A percentile compares a stretch with the other conserved stretches of the same genome.
Evolutionary conservation across 441 rosid genomes (phyloP).

Genomic region (Rhodomyrtus psidioides): DNA sequence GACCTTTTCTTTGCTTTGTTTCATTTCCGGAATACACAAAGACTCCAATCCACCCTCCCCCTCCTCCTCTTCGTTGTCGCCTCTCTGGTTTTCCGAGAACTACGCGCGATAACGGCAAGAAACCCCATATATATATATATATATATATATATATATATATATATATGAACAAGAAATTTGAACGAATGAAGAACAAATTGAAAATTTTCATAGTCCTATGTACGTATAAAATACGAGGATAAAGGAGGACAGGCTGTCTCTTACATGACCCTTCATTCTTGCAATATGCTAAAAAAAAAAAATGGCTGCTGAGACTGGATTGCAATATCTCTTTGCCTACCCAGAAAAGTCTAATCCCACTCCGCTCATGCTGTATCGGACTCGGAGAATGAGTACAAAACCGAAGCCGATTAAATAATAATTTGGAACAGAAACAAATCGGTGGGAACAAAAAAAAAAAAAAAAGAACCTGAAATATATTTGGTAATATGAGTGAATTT

Average conservation of each 20-base stretch:
- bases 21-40: not conserved
- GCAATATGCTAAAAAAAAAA: not conserved
- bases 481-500: too few relatives aligned
- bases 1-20: not conserved
- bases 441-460: too few relatives aligned
- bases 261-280: not conserved
- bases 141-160: too few relatives aligned
- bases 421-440: too few relatives aligned
- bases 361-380: not conserved
- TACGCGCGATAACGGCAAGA: not conserved
- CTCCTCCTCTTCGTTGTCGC: not conserved
- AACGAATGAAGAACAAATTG: not conserved
- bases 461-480: too few relatives aligned
- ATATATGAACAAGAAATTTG: too few relatives aligned
- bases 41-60: not conserved
- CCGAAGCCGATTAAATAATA: too few relatives aligned
- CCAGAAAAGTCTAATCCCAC: not conserved
- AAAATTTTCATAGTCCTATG: not conserved
- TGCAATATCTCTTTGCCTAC: not conserved
- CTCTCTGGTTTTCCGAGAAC: not conserved
- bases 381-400: not conserved
- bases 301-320: not conserved
- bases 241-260: not conserved
- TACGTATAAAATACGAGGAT: not conserved
- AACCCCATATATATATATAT: fast-evolving